Evolutionary conservation across 2,329 filamentous ascomycete genomes (phyloP).

Genomic region (Periconia digitata): DNA sequence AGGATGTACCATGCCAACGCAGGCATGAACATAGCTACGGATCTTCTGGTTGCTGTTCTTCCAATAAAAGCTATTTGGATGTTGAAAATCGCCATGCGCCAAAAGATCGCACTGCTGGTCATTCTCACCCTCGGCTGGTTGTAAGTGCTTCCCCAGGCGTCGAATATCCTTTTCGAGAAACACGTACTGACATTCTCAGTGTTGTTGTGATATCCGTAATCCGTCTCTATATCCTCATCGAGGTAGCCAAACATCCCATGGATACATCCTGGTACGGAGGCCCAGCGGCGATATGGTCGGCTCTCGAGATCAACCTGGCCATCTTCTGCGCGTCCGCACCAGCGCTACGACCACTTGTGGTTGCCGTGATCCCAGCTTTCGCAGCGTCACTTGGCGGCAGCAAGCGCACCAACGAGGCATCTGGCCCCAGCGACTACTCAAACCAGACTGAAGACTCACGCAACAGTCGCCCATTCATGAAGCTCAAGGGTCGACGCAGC

Average conservation of each 20-base stretch:
- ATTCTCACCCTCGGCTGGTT: slow-evolving; percentile 35
- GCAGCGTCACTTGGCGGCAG: slow-evolving; percentile 3
- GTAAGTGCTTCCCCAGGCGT: slow-evolving; percentile 11
- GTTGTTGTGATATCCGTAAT: slow-evolving; percentile 34
- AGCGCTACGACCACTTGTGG: slow-evolving; percentile 29
- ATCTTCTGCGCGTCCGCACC: slow-evolving; percentile 37
- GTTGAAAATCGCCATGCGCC: slow-evolving; percentile 22
- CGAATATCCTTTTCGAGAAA: not conserved
- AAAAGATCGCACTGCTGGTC: slow-evolving; percentile 22
- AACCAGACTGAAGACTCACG: not conserved
- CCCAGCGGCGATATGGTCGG: slow-evolving; percentile 29
- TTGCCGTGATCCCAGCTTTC: slow-evolving; percentile 24
- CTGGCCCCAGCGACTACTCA: not conserved
- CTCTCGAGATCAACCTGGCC: slow-evolving; percentile 33
- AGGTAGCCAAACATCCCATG: slow-evolving; percentile 14
- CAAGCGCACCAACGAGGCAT: not conserved
- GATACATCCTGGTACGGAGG: slow-evolving; percentile 27
- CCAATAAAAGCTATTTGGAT: slow-evolving; percentile 27
- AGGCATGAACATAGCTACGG: slow-evolving; percentile 26
- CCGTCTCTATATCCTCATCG: slow-evolving; percentile 23
- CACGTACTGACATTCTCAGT: slow-evolving; percentile 1
- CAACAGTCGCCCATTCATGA: not conserved
- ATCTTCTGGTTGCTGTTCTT: slow-evolving; percentile 26
- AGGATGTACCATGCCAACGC: slow-evolving; percentile 27
- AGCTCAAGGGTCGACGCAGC: not conserved